Evolutionary conservation across 2,329 filamentous ascomycete genomes (phyloP), one percentile per base, ranked within the genome.

Genomic region (Passalora sequoiae): DNA sequence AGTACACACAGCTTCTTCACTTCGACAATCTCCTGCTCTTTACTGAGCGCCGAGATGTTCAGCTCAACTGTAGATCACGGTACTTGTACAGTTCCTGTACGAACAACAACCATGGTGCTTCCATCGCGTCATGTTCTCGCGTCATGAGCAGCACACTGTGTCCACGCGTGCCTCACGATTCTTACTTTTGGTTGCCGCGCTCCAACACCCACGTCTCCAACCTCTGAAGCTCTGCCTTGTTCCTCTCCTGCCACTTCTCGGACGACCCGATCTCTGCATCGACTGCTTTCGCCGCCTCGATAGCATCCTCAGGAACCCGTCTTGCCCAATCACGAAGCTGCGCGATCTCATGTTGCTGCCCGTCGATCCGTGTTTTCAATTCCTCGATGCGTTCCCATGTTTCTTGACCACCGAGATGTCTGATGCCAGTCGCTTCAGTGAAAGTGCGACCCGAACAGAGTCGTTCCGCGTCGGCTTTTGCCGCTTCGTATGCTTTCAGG

Each of bases 361-460:
- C 17, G 2, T 44, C 38, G 3, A 40, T 24, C 28, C 46, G 30
- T 8, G 16, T 33, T 15, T 38, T 40, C 4, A 6, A 12, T 10
- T 8, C 16, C 40, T 43, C 35, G 19, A 47, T 39, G 6, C 22
- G 24, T 7, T 10, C 17, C 5, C 9, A 15, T 4, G 31, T 38
- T 15, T 25, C 29, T 12, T 4, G 22, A n/a, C 7, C 7, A 4
- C 37, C 36, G 6, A 40, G 9, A n/a, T 20, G 32, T 17, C 30
- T 22, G 3, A 28, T 28, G 5, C 40, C 37, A 25, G 40, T 48
- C 12, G 40, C 40, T 21, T 39, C 27, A 19, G 32, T 17, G 21
- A 48, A 44, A 4, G 36, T 40, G 10, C 21, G 15, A 1, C 45
- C 45, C 4, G 42, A 42, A 40, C 46, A 39, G 9, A 45, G 15